Conservation (phyloP, 2,329 filamentous ascomycete genomes). For the Hymenoscyphus salicellus region DNA sequence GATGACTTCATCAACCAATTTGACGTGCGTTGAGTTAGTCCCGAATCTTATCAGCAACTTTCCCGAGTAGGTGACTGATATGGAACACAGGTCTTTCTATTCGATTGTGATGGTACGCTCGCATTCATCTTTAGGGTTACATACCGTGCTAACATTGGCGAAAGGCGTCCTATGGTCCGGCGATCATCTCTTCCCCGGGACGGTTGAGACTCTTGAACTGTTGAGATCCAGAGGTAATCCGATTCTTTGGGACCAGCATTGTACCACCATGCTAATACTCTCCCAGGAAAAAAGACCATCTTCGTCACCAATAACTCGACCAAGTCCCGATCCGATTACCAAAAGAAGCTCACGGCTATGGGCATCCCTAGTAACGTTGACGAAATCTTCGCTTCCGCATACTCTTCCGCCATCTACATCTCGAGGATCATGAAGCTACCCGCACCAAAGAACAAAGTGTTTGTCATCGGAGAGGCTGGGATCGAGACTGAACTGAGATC, state of each 20-base stretch:
- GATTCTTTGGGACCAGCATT: neutral
- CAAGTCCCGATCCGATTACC: conserved; percentile 89
- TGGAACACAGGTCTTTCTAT: conserved; percentile 71
- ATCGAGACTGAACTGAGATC: conserved; percentile 83
- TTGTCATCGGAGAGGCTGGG: conserved; percentile 84
- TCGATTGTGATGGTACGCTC: conserved; percentile 89
- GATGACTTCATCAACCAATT: conserved; percentile 84
- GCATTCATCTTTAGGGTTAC: conserved; percentile 15
- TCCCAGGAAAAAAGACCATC: conserved; percentile 78
- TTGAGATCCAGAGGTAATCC: conserved; percentile 68
- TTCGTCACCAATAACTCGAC: conserved; percentile 99
- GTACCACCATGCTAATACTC: conserved; percentile 10
- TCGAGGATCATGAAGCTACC: conserved; percentile 82
- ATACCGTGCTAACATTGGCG: neutral
- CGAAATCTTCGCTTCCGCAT: conserved; percentile 90
- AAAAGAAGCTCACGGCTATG: conserved; percentile 80
- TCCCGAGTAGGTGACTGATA: conserved; percentile 23
- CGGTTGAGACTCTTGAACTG: conserved; percentile 80
- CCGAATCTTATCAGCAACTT: conserved; percentile 9
- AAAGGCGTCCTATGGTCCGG: conserved; percentile 94
- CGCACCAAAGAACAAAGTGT: conserved; percentile 83
- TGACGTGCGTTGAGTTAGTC: conserved; percentile 65
- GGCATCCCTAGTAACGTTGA: conserved; percentile 78
- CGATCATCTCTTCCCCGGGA: conserved; percentile 80
- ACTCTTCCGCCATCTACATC: conserved; percentile 95